Conservation (phyloP, 106 monocot species). For the Allium sativum region DNA sequence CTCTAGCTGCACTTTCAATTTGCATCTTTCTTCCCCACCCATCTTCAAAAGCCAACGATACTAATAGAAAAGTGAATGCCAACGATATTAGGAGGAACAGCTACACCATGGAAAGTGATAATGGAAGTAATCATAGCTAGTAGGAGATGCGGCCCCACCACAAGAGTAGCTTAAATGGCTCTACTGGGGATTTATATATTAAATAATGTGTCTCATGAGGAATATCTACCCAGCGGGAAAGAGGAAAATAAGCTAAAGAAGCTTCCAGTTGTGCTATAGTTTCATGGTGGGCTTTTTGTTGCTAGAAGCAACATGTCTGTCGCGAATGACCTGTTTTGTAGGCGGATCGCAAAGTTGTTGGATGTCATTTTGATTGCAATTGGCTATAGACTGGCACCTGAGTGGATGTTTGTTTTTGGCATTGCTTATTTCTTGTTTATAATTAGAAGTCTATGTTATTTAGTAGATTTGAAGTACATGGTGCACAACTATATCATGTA, state of each 20-base stretch:
- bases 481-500: no score
- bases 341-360: slow-evolving; percentile 61
- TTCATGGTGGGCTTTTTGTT: slow-evolving; percentile 83
- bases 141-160: neutral
- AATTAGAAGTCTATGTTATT: no score
- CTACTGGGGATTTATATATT: no score
- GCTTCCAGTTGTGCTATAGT: slow-evolving; percentile 76
- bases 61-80: no score
- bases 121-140: neutral
- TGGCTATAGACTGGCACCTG: slow-evolving; percentile 84
- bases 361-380: slow-evolving; percentile 87
- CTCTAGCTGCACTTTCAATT: slow-evolving; percentile 73
- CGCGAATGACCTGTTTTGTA: slow-evolving; percentile 81
- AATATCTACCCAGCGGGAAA: slow-evolving; percentile 45
- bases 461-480: no score
- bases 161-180: slow-evolving; percentile 22
- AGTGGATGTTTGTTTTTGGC: slow-evolving; percentile 25
- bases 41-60: neutral
- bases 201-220: slow-evolving; percentile 24
- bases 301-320: slow-evolving; percentile 53
- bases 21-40: slow-evolving; percentile 89
- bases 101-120: neutral
- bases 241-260: slow-evolving; percentile 2
- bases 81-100: neutral
- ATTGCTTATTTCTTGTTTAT: no score